These are phyloP conservation scores for Hibiscus syriacus DNA, from an alignment of 345 rosid genomes.

Conservation along the genomic window DNA sequence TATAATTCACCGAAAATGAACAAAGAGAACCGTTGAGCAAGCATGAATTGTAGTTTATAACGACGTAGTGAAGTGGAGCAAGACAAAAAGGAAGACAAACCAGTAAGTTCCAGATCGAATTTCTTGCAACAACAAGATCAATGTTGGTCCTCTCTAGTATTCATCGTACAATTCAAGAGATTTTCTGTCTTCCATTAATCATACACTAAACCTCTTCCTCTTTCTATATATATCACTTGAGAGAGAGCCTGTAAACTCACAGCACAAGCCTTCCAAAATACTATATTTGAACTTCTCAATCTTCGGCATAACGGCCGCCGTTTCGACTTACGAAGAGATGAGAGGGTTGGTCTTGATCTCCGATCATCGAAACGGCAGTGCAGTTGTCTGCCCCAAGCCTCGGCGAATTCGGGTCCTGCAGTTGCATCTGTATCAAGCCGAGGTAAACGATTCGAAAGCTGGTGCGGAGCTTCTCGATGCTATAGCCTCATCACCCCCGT, in stretches of 20 bases:
- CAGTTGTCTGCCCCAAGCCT: constrained; percentile 84
- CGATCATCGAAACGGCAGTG: constrained; percentile 50
- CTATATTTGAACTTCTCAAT: constrained; percentile 13
- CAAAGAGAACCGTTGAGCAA: too few species aligned
- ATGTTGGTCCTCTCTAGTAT: background rate
- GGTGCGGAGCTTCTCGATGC: constrained; percentile 73
- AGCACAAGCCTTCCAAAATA: too few species aligned
- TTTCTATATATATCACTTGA: background rate
- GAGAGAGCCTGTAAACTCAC: background rate
- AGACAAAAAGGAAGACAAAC: too few species aligned
- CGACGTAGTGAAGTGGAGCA: too few species aligned
- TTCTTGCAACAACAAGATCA: background rate
- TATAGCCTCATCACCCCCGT: constrained; percentile 60
- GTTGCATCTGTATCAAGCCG: constrained; percentile 29
- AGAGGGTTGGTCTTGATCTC: constrained; percentile 35
- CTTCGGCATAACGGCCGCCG: constrained; percentile 80
- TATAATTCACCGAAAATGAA: too few species aligned
- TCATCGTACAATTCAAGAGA: background rate
- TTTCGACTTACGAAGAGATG: constrained; percentile 42
- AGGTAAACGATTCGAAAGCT: constrained; percentile 53
- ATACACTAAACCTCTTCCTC: background rate
- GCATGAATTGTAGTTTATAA: too few species aligned
- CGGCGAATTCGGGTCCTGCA: constrained; percentile 14
- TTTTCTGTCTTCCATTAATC: background rate
- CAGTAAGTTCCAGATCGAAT: background rate